Conservation (phyloP, 164 flowering plant species). For the Saururus chinensis region DNA sequence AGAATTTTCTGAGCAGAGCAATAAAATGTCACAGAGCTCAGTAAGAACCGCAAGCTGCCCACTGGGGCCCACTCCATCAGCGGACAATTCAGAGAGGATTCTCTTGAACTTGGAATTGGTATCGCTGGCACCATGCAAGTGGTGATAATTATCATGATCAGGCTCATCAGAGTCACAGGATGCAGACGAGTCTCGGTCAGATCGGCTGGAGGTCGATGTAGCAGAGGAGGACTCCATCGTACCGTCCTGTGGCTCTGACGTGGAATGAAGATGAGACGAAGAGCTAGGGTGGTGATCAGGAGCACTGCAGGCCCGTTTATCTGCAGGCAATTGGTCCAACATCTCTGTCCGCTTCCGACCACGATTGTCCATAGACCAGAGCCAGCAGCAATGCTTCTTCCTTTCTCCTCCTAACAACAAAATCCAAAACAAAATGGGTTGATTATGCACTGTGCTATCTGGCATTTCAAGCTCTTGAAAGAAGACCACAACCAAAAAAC, state of each 20-base stretch:
- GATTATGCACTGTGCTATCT: too few relatives aligned
- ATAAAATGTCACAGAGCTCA: conserved; percentile 71
- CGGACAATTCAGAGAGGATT: conserved; percentile 29
- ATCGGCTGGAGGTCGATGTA: conserved; percentile 43
- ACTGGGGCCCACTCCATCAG: conserved; percentile 31
- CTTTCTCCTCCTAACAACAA: background rate
- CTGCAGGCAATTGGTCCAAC: conserved; percentile 59
- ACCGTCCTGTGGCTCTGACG: conserved; percentile 26
- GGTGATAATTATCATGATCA: conserved; percentile 13
- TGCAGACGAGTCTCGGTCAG: conserved; percentile 43
- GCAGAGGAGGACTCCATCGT: conserved; percentile 67
- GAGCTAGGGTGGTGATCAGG: conserved; percentile 48
- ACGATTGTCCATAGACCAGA: conserved; percentile 45
- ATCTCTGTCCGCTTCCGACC: conserved; percentile 62
- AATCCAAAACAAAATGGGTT: too few relatives aligned
- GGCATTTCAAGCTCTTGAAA: too few relatives aligned
- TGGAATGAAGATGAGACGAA: conserved; percentile 34
- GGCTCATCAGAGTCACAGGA: conserved; percentile 58
- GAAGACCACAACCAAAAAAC: too few relatives aligned
- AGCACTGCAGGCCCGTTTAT: conserved; percentile 77
- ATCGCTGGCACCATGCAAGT: conserved; percentile 19
- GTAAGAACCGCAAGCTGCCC: conserved; percentile 48
- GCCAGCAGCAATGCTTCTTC: background rate
- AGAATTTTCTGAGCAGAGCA: conserved; percentile 50
- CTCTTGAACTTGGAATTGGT: conserved; percentile 33